Conservation (phyloP, 2,329 filamentous ascomycete genomes). For the Cercospora janseana region DNA sequence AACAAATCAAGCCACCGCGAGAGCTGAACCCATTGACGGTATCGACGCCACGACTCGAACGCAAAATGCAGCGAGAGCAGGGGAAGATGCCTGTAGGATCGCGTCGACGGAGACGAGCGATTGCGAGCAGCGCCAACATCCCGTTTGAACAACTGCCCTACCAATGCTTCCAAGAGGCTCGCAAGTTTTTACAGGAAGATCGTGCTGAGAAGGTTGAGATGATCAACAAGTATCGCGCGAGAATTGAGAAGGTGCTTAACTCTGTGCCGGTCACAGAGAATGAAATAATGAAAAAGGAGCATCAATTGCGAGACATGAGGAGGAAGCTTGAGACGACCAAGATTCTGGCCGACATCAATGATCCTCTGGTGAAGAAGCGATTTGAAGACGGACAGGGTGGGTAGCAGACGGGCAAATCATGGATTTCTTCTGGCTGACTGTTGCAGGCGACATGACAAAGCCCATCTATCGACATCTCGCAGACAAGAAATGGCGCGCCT, state of each 20-base stretch:
- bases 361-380: constrained; percentile 85
- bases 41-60: constrained; percentile 50
- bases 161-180: constrained; percentile 96
- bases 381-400: constrained; percentile 89
- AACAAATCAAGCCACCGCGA: constrained; percentile 19
- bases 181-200: constrained; percentile 76
- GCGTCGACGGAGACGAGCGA: constrained; percentile 66
- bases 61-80: constrained; percentile 59
- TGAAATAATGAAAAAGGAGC: constrained; percentile 53
- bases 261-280: constrained; percentile 38
- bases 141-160: constrained; percentile 94
- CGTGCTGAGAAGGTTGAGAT: constrained; percentile 74
- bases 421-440: background rate
- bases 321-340: constrained; percentile 74
- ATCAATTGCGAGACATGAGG: constrained; percentile 66
- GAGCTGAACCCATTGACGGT: constrained; percentile 25
- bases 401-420: background rate
- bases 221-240: constrained; percentile 65
- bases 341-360: constrained; percentile 90
- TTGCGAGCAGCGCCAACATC: constrained; percentile 55
- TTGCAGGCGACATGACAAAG: constrained; percentile 84
- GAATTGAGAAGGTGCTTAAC: constrained; percentile 66
- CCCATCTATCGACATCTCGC: constrained; percentile 92
- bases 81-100: constrained; percentile 74
- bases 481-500: constrained; percentile 80